Conservation (phyloP, 306 rosid species). For the Neltuma alba region DNA sequence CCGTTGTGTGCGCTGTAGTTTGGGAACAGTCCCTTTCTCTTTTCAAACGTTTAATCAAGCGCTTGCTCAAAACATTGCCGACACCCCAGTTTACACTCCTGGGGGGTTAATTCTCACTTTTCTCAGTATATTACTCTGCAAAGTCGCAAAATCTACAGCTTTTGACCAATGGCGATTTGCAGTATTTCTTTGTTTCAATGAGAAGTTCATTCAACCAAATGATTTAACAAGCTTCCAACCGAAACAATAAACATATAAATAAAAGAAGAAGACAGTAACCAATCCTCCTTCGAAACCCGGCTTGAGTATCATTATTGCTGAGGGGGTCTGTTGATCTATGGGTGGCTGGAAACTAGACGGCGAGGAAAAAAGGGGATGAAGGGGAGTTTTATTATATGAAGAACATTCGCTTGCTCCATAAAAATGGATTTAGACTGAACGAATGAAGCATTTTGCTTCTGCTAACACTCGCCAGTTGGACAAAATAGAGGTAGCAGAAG, state of each 20-base stretch:
- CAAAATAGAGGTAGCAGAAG: constrained; percentile 28
- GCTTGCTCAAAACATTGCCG: not conserved
- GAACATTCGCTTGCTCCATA: not conserved
- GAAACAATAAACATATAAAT: not conserved
- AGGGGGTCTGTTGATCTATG: not conserved
- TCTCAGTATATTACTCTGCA: not conserved
- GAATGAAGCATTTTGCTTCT: not conserved
- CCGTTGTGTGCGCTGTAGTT: not conserved
- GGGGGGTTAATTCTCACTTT: not conserved
- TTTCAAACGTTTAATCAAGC: not conserved
- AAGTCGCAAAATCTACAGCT: not conserved
- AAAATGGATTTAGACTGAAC: not conserved
- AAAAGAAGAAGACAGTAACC: not conserved
- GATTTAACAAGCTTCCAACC: not conserved
- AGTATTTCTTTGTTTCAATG: not conserved
- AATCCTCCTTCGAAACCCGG: not conserved
- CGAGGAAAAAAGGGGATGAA: not conserved
- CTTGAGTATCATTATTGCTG: not conserved
- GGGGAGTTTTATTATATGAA: not conserved
- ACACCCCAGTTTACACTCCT: not conserved
- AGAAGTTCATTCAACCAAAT: not conserved
- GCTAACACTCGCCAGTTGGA: not conserved
- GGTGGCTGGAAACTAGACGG: not conserved
- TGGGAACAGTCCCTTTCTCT: not conserved
- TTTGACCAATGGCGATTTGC: not conserved